Evolutionary conservation across 2,329 filamentous ascomycete genomes (phyloP), one percentile per base, ranked within the genome.

Genomic region (Sporothrix protearum): DNA sequence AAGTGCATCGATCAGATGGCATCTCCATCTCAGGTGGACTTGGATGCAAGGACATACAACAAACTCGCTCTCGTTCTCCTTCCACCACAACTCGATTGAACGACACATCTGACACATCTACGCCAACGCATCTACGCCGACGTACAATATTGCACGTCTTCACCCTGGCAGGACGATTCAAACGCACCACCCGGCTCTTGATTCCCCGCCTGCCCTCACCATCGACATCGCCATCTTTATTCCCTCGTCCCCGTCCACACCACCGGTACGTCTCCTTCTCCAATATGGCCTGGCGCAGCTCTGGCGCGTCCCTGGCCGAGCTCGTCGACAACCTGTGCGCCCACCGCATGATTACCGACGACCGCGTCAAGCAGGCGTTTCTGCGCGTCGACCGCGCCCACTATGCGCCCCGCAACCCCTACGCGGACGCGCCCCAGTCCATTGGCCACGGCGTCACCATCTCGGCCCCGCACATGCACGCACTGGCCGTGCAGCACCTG

Each of bases 281-380:
- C 76, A 80, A 73, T 73, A 98, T 99, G 96, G 94, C 95, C 73
- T 99, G 96, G 96, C 88, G 89, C 75, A 93, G 92, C 80, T 92
- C 91, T 7, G 95, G 93, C 73, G 82, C 82, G 4, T 88, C 89
- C 36, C 97, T 98, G 80, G 81, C 82, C 53, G 89, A 89, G 71
- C 85, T 99, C 66, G 85, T 98, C 73, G 86, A 90, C 76, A 97
- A 97, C 79, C 85, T 99, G 71, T 89, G 84, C 79, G 84, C 82
- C 53, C 88, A 92, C 76, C 86, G 86, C 2, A 84, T 98, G 69
- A 94, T 98, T 75, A 90, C 85, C n/a, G 87, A 89, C 73, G 81
- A 87, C 3, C 83, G 86, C 30, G 92, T 97, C 45, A 92, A 90
- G 77, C 84, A 88, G n/a, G 94, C 95, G 71, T 97, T 98, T 85